A percentile compares a stretch with the other conserved stretches of the same genome.
phyloP scores from a whole-genome alignment of 805 yeast genomes.

The Lachancea fermentati region DNA sequence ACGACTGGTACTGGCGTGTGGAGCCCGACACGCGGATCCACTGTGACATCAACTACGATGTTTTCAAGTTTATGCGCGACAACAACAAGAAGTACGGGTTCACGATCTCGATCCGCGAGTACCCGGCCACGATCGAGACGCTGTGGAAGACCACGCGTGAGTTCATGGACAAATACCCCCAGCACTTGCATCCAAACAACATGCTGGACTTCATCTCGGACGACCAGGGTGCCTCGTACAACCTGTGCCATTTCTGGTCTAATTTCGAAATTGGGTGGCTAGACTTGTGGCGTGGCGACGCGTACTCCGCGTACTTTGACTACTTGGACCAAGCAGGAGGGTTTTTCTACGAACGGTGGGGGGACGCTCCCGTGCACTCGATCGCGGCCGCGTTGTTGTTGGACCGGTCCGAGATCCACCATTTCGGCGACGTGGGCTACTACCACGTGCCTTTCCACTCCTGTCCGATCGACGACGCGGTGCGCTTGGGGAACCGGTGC shows the following conservation, averaged over 20 bases:
- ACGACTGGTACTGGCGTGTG: conserved; percentile 90
- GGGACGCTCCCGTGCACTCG: conserved; percentile 86
- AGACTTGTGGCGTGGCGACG: conserved; percentile 66
- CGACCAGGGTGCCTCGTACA: conserved; percentile 64
- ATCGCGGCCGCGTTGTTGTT: conserved; percentile 72
- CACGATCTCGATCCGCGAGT: conserved; percentile 68
- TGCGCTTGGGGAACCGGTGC: conserved; percentile 59
- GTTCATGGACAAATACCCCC: conserved; percentile 56
- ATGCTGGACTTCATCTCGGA: conserved; percentile 66
- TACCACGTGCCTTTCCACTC: conserved; percentile 68
- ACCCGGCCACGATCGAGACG: conserved; percentile 62
- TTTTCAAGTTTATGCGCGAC: conserved; percentile 76
- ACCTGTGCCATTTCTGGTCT: conserved; percentile 86
- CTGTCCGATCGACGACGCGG: conserved; percentile 64
- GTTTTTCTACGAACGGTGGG: conserved; percentile 87
- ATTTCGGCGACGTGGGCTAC: conserved; percentile 78
- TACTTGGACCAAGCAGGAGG: conserved; percentile 69
- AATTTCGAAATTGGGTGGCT: conserved; percentile 77
- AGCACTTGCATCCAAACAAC: conserved; percentile 53
- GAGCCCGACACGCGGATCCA: conserved; percentile 73
- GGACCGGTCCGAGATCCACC: conserved; percentile 57
- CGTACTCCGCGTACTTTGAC: conserved; percentile 62
- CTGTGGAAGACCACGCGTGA: conserved; percentile 70
- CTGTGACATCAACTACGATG: conserved; percentile 76
- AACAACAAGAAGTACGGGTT: conserved; percentile 70